Percentiles rank a stretch among this genome's conserved stretches.
Conservation (phyloP, 768 basidiomycete species). For the Favolaschia claudopus region DNA sequence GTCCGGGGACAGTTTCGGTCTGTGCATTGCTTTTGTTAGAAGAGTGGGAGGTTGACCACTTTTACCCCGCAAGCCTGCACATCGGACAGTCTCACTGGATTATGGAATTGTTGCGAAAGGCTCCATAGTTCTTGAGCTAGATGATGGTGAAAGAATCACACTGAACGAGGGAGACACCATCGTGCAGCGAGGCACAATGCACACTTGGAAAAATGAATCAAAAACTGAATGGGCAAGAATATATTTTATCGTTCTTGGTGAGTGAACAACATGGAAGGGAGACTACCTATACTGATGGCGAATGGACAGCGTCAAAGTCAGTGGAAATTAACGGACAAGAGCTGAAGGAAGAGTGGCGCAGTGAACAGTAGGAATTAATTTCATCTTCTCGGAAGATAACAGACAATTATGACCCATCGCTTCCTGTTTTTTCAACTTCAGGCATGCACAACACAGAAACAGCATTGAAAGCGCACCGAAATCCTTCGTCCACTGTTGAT, state of each 20-base stretch:
- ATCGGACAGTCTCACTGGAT: constrained; percentile 33
- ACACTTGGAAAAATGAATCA: constrained; percentile 34
- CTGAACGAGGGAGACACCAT: constrained; percentile 32
- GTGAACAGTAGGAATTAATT: too few relatives aligned
- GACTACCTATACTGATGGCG: neutral
- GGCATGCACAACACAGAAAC: neutral
- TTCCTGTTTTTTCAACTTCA: neutral
- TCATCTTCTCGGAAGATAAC: too few relatives aligned
- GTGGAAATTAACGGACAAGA: constrained; percentile 1
- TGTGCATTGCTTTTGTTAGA: neutral
- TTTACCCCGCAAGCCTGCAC: constrained; percentile 19
- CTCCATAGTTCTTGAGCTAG: constrained; percentile 27
- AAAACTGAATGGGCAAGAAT: constrained; percentile 33
- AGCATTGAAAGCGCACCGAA: constrained; percentile 56
- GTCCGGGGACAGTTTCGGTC: constrained; percentile 17
- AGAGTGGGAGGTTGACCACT: neutral
- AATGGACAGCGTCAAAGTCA: neutral
- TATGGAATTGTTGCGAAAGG: constrained; percentile 32
- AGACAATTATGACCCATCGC: constrained; percentile 15
- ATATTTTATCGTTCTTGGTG: constrained; percentile 31
- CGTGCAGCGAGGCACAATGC: constrained; percentile 34
- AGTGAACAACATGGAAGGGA: neutral
- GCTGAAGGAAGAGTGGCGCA: constrained; percentile 4
- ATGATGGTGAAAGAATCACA: constrained; percentile 28
- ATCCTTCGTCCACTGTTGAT: constrained; percentile 68